Base-by-base conservation (phyloP, 108 stramenopile genomes). In the Nitzschia putrida region DNA sequence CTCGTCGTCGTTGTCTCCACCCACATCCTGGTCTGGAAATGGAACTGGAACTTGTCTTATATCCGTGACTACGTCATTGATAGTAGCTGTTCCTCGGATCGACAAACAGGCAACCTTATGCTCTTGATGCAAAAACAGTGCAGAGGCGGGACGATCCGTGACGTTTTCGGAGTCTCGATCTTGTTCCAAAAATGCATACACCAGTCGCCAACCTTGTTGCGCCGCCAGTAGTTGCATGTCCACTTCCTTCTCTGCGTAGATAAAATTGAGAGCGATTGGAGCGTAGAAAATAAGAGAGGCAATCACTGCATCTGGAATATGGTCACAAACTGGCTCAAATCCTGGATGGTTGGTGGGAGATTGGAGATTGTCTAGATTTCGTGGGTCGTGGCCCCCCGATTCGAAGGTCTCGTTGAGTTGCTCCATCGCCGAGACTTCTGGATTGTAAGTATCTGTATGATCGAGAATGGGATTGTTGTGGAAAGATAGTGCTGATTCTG, bases 41-140 rank as follows among this genome's bases (percentile, higher is more conserved):
- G 87, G 86, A 12, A 93, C 88, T 11, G 95, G 95, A 41, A 77
- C 73, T 61, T 89, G 95, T 29, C 94, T 91, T 64, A 98, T 93
- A 79, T 98, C 97, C n/a, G 95, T 96, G 7, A 97, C 88, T 18
- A 98, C 94, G 79, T 98, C 97, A 41, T 97, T 85, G 21, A 97
- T 91, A 14, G 91, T 91, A 21, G 93, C 86, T 7, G 97, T 97
- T 4, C 97, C 97, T 37, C 97, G 81, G 56, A 98, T 79, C 22
- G 83, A 82, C 41, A 95, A 72, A 58, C 88, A 89, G 21, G 80
- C 90, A 71, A 87, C 81, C 64, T 84, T 89, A 18, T 80, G 77
- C 45, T 90, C 85, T 20, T 82, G 74, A 50, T 89, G 88, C 0
- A 89, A 77, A 66, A 94, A 89, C 1, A 94, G 45, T 0, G 90